Evolutionary conservation across 306 rosid species (phyloP), one percentile per base, ranked within the genome.

Genomic region (Cucurbita moschata): DNA sequence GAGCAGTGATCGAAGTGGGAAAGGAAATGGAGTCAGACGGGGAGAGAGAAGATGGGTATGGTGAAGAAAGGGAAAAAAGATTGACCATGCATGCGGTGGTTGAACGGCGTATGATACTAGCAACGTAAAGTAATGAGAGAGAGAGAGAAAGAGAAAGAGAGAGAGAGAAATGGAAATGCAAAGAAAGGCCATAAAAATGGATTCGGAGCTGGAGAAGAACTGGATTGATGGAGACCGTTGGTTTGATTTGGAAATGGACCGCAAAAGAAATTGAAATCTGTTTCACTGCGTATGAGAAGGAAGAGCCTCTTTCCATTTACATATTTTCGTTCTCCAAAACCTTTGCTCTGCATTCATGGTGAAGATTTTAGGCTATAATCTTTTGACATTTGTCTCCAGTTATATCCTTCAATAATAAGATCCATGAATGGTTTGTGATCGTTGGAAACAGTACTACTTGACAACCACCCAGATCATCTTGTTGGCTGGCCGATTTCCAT

Each of bases 211-310:
- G 71, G 71, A 65, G 72, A 66, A 68, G 37, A 13, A 68, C 56
- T 46, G 73, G 56, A 44, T 6, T 18, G 42, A 68, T 68, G 56
- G 55, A 67, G 72, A 67, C 72, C 72, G 72, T 67, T 21, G 11
- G 55, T 19, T 67, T 67, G 37, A 55, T 43, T 66, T 10, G n/a
- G 72, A 66, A 66, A 66, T 4, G 53, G 53, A 66, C 70, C 50
- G 70, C 70, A 63, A 63, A 1, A 4, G 40, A 58, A 58, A 65
- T 18, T 19, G 68, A 35, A 61, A 61, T 37, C 8, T 23, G 12
- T 37, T 62, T 18, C 7, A 7, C 14, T 59, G 65, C 71, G 50
- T 64, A 64, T 19, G 51, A 64, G 23, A 68, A 68, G 56, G 54
- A 30, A 30, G 30, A 26, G 30, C 30, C 30, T 26, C 30, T 26